Evolutionary conservation across 1,284 basidiomycete genomes (phyloP), one percentile per base, ranked within the genome.

Genomic region (Kalmanozyma brasiliensis): DNA sequence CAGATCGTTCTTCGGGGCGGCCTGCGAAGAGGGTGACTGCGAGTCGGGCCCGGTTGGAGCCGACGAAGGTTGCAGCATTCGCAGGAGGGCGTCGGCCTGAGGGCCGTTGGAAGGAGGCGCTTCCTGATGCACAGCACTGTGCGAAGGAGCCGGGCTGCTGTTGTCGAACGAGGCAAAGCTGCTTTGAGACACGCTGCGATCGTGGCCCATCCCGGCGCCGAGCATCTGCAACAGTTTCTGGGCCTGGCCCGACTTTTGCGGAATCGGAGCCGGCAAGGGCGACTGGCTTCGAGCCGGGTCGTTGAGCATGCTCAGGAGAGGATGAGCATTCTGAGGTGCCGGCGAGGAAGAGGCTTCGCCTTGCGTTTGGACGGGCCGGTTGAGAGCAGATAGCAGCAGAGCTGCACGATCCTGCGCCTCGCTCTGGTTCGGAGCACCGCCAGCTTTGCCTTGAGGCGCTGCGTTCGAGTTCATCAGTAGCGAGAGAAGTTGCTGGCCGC

Each of bases 211-310:
- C 3, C 65, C 49, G 14, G 62, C 42, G 44, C 70, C 65, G 49
- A 77, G 64, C 66, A 77, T 65, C 49, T 76, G 59, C 42, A 77
- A 51, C 38, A 77, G 49, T 42, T 69, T 76, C 30, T 68, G 65
- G 6, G 67, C 60, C 49, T 74, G 73, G 9, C 61, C 58, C 6
- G 60, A 66, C 56, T 76, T 77, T 29, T 74, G 64, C 26, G 74
- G 67, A 11, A 44, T 29, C 10, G 74, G 76, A 19, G 76, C 76
- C 13, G 76, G 74, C 24, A 77, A 58, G 6, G 76, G 76, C 13
- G 76, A 74, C 36, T 67, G 64, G 41, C 58, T 62, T 48, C 63
- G 58, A 45, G 63, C 44, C 22, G 59, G 53, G 34, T 62, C 61
- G 29, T 72, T 72, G 49, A 64, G 52, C 52, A 64, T 60, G 41